Evolutionary conservation across 1,284 basidiomycete species (phyloP), one percentile per base, ranked within the genome.

Genomic region (Mycosarcoma maydis): DNA sequence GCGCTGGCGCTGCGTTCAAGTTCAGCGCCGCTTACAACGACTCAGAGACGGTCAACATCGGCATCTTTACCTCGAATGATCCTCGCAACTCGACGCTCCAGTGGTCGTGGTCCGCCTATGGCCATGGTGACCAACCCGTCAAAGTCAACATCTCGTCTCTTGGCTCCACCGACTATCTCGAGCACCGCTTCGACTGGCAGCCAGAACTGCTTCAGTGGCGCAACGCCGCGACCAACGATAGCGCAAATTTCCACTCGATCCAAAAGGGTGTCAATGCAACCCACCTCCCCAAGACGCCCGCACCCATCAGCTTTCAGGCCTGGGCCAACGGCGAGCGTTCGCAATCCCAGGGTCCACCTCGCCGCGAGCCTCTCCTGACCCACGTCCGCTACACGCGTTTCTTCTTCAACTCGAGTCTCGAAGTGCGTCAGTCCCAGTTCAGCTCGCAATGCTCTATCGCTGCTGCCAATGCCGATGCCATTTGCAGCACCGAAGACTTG

Each of bases 341-440:
- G 16, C 65, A 61, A 24, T 71, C 61, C 7, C 70, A 73, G 40
- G 73, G 75, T 19, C 75, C 76, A 6, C 70, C 76, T 4, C 44
- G 52, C 11, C 49, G 41, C 33, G 17, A 60, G 22, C 68, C 70
- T 8, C 51, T 71, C 22, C 44, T 59, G 10, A 68, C 76, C 14
- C 53, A 65, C 26, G 54, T 78, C 42, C 57, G 67, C 43, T 78
- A 77, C 47, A 58, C 66, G 16, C 68, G 76, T 30, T 69, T 77
- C 59, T 78, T 78, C 61, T 78, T 71, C 75, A 78, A 78, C 60
- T 78, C 76, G 40, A 73, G 72, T 38, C 61, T 73, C 6, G 50
- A 59, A 26, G 58, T 57, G 52, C 57, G 76, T 6, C 49, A 61
- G 6, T 38, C 51, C 30, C 56, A 73, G 45, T 78, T 77, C 45